Base-by-base conservation (phyloP, 176 grass and related monocot genomes). In the Juncus effusus region DNA sequence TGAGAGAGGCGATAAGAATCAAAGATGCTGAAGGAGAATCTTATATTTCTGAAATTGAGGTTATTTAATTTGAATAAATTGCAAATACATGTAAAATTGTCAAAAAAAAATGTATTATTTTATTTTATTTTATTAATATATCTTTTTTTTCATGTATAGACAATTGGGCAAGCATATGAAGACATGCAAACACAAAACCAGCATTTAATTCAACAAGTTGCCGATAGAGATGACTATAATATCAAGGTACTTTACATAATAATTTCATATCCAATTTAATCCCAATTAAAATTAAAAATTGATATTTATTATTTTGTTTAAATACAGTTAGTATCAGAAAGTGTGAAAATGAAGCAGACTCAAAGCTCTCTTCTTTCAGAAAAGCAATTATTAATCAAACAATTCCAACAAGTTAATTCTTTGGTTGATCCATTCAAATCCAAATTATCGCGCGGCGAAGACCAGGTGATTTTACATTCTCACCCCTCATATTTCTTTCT, bases 131-230 rank as follows among this genome's bases (percentile, higher is more conserved):
- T 14, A 55, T 75, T 19, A 77, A 71, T 67, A 49, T 74, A 66
- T 28, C 19, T 68, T 53, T 78, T 16, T 74, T 77, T 62, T 75
- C 47, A 49, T 61, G 15, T 59, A 39, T 71, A 97, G 93, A 92
- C 87, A 75, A 89, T 96, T 53, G 93, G 93, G 66, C 93, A 96
- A 96, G 93, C 93, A 54, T 96, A 96, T 40, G 93, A 96, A 86
- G 93, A 96, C 76, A 96, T 96, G 93, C 88, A 91, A 77, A 82
- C 82, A 45, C 93, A 96, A 74, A 86, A 91, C 59, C 93, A 96
- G 57, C 82, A 82, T 77, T 86, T 96, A 74, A 87, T 82, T 77
- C 82, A 91, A 80, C 85, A 88, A 76, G 85, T 96, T 77, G 72
- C 93, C 52, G 76, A 87, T 78, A 83, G 93, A 91, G 93, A 96